phyloP scores from a whole-genome alignment of 176 grass and related monocot genomes.

The Musa acuminata region DNA sequence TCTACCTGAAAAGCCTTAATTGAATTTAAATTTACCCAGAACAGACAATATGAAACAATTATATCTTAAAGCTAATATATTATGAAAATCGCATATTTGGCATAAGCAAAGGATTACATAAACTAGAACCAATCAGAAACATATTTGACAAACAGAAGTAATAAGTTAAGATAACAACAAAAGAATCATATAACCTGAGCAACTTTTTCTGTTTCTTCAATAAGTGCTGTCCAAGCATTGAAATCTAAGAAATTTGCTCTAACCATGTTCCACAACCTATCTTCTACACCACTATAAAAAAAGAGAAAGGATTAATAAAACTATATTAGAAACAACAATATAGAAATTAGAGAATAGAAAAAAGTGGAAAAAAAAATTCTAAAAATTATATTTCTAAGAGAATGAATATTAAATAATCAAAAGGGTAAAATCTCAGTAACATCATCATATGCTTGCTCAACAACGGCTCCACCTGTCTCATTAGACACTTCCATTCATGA shows the following conservation, averaged over 20 bases:
- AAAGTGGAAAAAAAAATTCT: background rate
- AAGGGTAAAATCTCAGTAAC: slow-evolving; percentile 32
- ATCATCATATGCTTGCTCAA: slow-evolving; percentile 55
- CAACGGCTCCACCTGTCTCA: slow-evolving; percentile 23
- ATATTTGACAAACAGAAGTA: background rate
- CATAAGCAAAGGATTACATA: too few relatives aligned
- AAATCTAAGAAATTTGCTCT: slow-evolving; percentile 60
- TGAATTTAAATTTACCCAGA: too few relatives aligned
- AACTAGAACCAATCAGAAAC: background rate
- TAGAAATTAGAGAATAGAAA: background rate
- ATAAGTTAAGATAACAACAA: background rate
- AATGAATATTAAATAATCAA: background rate
- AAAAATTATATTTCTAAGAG: background rate
- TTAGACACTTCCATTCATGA: slow-evolving; percentile 43
- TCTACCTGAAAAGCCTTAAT: too few relatives aligned
- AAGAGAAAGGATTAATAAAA: background rate
- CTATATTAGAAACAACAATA: background rate
- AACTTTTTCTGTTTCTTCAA: slow-evolving; percentile 87
- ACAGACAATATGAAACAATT: too few relatives aligned
- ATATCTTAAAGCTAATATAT: too few relatives aligned
- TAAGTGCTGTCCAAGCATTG: slow-evolving; percentile 82
- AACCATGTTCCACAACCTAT: slow-evolving; percentile 68
- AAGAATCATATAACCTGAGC: slow-evolving; percentile 39
- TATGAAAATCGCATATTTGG: too few relatives aligned
- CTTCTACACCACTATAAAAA: too few relatives aligned